Evolutionary conservation across 192 early-diverging fungal genomes (phyloP), one percentile per base, ranked within the genome.

Genomic region (Powellomyces hirtus): DNA sequence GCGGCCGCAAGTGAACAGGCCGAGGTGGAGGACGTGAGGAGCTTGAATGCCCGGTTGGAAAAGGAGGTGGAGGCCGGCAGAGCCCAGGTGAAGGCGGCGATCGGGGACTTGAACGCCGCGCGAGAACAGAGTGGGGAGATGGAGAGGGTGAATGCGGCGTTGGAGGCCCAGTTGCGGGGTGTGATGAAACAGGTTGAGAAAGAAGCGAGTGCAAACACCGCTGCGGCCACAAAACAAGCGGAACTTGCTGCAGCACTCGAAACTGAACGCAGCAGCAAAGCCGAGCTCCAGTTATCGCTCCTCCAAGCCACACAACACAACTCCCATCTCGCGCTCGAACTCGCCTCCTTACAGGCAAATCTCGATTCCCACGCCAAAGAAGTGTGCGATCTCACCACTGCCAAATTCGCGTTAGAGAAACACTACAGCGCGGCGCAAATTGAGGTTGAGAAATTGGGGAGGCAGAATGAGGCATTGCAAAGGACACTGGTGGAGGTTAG

Each of bases 51-150:
- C 38, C 33, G 58, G 29, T n/a, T 72, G 13, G 55, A 72, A 24
- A 37, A 40, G 38, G 60, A 70, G 13, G 30, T 75, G 13, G 67
- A 80, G 37, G 38, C 18, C 31, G 37, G 45, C 14, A 26, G 78
- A 11, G 53, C 42, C 11, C 29, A 70, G 59, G 26, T 77, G 24
- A 67, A 75, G 42, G n/a, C 37, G 38, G 8, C 30, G 18, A n/a
- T 7, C 20, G 69, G 67, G 4, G 60, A 56, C 13, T 2, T 61
- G 51, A 66, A 22, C 46, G n/a, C 20, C 11, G 50, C 38, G 26
- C 18, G 49, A 2, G 67, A 30, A 13, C 27, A 22, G 10, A 38
- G 14, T 6, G 38, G 22, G 18, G 62, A 75, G 31, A 14, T 52
- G 40, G 52, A 14, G 30, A 18, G 14, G 34, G 31, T 27, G 3